Conservation (phyloP, 805 yeast species). For the Teunomyces tritomae region DNA sequence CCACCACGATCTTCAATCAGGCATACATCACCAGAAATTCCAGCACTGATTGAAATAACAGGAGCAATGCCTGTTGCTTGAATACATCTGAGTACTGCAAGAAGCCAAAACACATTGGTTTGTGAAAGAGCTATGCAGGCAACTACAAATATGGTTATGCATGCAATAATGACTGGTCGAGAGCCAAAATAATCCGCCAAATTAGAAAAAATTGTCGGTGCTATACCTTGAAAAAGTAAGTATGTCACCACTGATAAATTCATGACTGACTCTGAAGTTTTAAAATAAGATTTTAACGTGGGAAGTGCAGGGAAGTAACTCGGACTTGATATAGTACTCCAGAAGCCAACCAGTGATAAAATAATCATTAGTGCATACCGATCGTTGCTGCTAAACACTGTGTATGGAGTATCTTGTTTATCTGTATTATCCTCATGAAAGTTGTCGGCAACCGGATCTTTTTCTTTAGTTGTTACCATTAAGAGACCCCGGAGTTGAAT, state of each 20-base stretch:
- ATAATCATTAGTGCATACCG: slow-evolving; percentile 35
- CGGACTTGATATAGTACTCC: slow-evolving; percentile 73
- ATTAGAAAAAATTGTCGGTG: slow-evolving; percentile 68
- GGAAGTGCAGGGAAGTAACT: slow-evolving; percentile 80
- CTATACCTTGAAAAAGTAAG: slow-evolving; percentile 69
- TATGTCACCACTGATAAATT: slow-evolving; percentile 80
- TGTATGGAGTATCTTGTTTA: slow-evolving; percentile 18
- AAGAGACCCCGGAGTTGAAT: too few relatives aligned
- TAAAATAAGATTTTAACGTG: slow-evolving; percentile 52
- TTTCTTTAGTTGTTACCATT: background rate
- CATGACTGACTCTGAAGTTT: slow-evolving; percentile 53
- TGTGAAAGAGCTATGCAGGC: slow-evolving; percentile 68
- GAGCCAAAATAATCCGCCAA: slow-evolving; percentile 72
- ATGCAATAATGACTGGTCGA: slow-evolving; percentile 59
- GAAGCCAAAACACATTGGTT: slow-evolving; percentile 53
- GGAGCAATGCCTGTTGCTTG: slow-evolving; percentile 81
- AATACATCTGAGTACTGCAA: slow-evolving; percentile 65
- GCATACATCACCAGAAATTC: slow-evolving; percentile 74
- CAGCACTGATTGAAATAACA: slow-evolving; percentile 66
- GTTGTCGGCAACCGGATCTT: background rate
- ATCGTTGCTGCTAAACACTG: slow-evolving; percentile 45
- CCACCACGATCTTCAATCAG: slow-evolving; percentile 68
- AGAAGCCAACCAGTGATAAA: slow-evolving; percentile 52
- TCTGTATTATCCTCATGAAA: background rate
- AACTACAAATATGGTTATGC: slow-evolving; percentile 54